Percentiles rank a stretch among this genome's conserved stretches.
Conservation (phyloP, 2,329 filamentous ascomycete genomes). For the Lithohypha guttulata region DNA sequence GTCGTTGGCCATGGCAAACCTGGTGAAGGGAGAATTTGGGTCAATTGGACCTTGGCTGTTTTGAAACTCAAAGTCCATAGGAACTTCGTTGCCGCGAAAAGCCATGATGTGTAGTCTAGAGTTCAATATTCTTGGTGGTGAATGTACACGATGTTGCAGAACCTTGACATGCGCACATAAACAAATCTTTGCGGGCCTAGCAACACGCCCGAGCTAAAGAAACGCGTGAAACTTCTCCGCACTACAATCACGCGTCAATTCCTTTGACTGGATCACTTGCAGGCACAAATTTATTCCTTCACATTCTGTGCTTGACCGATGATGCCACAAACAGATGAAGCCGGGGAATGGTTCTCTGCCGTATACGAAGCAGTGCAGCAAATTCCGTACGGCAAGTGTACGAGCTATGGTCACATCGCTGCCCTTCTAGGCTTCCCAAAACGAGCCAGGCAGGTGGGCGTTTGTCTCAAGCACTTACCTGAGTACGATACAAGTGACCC, state of each 20-base stretch:
- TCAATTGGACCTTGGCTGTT: conserved; percentile 32
- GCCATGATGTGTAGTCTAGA: conserved; percentile 14
- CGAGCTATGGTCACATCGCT: conserved; percentile 70
- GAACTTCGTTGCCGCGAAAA: conserved; percentile 31
- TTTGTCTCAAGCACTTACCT: conserved; percentile 80
- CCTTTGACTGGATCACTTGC: too few relatives aligned
- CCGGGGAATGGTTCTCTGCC: conserved; percentile 42
- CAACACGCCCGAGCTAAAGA: too few relatives aligned
- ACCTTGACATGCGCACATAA: too few relatives aligned
- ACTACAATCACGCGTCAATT: too few relatives aligned
- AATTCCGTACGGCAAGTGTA: conserved; percentile 73
- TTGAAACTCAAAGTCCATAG: conserved; percentile 44
- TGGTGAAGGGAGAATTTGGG: conserved; percentile 36
- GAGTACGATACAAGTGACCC: conserved; percentile 34
- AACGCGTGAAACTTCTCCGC: too few relatives aligned
- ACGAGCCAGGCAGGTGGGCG: conserved; percentile 71
- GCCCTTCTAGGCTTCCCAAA: conserved; percentile 51
- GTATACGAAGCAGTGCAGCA: conserved; percentile 80
- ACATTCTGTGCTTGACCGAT: too few relatives aligned
- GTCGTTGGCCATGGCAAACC: conserved; percentile 32
- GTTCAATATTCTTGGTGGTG: too few relatives aligned
- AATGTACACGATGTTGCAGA: too few relatives aligned
- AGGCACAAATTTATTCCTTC: too few relatives aligned
- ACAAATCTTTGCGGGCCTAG: too few relatives aligned
- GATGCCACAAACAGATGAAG: conserved; percentile 31